Evolutionary conservation across 305 asterid species (phyloP).

Genomic region (Fraxinus nigra): DNA sequence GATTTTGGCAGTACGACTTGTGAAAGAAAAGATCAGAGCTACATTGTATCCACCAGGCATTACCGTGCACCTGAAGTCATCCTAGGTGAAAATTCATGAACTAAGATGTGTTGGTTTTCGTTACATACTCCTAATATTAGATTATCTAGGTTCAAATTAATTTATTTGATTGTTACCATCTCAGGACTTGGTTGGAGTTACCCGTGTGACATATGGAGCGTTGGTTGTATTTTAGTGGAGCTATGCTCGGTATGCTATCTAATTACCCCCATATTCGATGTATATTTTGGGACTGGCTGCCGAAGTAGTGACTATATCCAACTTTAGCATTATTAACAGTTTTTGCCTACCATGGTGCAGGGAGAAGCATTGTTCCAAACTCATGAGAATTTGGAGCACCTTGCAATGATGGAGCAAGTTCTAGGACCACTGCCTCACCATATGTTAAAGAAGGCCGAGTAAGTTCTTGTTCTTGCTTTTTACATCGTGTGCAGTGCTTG

Average conservation of each 20-base stretch:
- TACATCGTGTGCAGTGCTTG: background rate
- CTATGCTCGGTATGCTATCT: conserved; percentile 41
- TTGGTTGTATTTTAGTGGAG: conserved; percentile 49
- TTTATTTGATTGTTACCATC: background rate
- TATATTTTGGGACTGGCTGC: background rate
- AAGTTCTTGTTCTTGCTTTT: conserved; percentile 4
- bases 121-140: background rate
- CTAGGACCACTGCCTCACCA: conserved; percentile 44
- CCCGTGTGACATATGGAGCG: conserved; percentile 54
- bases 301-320: background rate
- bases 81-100: conserved; percentile 33
- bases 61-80: conserved; percentile 59
- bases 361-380: conserved; percentile 52
- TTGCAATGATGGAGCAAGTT: conserved; percentile 57
- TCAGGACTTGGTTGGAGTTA: conserved; percentile 56
- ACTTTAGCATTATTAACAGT: background rate
- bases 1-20: conserved; percentile 55
- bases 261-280: background rate
- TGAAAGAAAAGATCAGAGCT: conserved; percentile 46
- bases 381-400: conserved; percentile 49
- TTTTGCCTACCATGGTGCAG: conserved; percentile 9
- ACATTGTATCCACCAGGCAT: conserved; percentile 51
- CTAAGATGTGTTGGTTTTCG: background rate
- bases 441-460: conserved; percentile 44
- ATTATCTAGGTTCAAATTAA: background rate